Base-by-base conservation (phyloP, 1,284 basidiomycete species). In the Cutaneotrichosporon spelunceum region DNA sequence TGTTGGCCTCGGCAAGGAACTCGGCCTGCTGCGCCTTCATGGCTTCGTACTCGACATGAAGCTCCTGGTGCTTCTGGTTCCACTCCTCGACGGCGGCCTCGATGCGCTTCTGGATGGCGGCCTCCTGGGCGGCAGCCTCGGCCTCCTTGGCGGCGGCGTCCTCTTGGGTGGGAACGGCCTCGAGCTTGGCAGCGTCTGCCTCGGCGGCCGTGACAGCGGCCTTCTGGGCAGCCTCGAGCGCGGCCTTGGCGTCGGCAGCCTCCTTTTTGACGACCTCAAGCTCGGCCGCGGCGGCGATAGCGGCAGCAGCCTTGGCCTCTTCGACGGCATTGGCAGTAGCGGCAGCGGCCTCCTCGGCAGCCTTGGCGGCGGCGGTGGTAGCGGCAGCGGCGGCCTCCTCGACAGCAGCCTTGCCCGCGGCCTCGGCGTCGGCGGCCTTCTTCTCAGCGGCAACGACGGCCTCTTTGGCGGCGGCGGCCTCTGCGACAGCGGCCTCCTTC, bases 1-100 rank as follows among this genome's bases (percentile, higher is more conserved):
- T 24, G 34, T 53, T n/a, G 7, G 52, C 52, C 52, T 53, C 52
- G 33, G 52, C 52, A 21, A 53, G 52, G 52, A 53, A 34, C 30
- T n/a, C 23, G 30, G 52, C 52, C 52, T 33, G 29, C 52, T 53
- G n/a, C 30, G n/a, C 34, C 52, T 53, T 53, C 26, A 53, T 29
- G 21, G 8, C 24, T 21, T 36, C 52, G 52, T 34, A 26, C 52
- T 53, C 33, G 52, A n/a, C 30, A 19, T 36, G 21, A 23, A 53
- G 52, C 14, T 23, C 34, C 26, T 27, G 30, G 52, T 34, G 34
- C 52, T 53, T 53, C n/a, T 14, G n/a, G 19, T 53, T 29, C 52
- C 30, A 36, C 19, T 53, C 52, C 30, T 30, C 52, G 13, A 34
- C 30, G 21, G 52, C 52, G 52, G 52, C 52, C 10, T 29, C n/a